Percentiles rank a stretch among this genome's conserved stretches.
These are phyloP conservation scores for Trametes sp. DNA, from an alignment of 1,284 basidiomycete species.

Conservation along the genomic window DNA sequence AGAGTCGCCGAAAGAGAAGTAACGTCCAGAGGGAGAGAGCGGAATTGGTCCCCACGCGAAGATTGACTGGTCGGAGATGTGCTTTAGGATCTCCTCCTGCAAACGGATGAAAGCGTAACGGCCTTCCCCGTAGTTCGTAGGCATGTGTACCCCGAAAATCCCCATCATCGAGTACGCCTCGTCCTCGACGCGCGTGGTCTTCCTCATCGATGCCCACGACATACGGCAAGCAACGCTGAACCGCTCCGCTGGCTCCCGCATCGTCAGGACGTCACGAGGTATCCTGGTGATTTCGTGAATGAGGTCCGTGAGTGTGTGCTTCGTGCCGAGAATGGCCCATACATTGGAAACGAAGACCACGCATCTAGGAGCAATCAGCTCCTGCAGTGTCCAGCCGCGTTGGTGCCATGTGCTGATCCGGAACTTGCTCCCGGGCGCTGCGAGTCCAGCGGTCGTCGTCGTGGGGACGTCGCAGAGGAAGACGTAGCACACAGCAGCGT, in stretches of 20 bases:
- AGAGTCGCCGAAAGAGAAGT: background rate
- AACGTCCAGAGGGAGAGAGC: background rate
- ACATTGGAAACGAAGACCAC: slow-evolving; percentile 10
- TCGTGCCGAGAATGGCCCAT: slow-evolving; percentile 18
- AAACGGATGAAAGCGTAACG: slow-evolving; percentile 20
- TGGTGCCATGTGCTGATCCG: slow-evolving; percentile 16
- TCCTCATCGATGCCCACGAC: slow-evolving; percentile 18
- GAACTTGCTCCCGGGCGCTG: background rate
- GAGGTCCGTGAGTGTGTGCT: slow-evolving; percentile 10
- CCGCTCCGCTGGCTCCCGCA: background rate
- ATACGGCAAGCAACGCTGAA: slow-evolving; percentile 21
- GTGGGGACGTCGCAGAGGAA: slow-evolving; percentile 21
- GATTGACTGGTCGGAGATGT: slow-evolving; percentile 21
- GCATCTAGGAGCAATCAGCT: slow-evolving; percentile 11
- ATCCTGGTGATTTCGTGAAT: slow-evolving; percentile 14
- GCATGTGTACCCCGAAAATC: slow-evolving; percentile 20
- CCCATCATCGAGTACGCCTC: slow-evolving; percentile 23
- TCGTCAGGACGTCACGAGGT: background rate
- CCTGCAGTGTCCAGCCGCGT: slow-evolving; percentile 21
- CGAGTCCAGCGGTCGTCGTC: background rate
- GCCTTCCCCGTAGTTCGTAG: slow-evolving; percentile 21
- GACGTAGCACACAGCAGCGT: slow-evolving; percentile 17
- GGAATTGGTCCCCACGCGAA: slow-evolving; percentile 19
- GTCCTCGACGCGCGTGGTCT: slow-evolving; percentile 15
- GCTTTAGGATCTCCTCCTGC: slow-evolving; percentile 20